Percentiles rank a stretch among this genome's conserved stretches.
Conservation (phyloP, 2,329 filamentous ascomycete species). For the Aspergillus sp. region DNA sequence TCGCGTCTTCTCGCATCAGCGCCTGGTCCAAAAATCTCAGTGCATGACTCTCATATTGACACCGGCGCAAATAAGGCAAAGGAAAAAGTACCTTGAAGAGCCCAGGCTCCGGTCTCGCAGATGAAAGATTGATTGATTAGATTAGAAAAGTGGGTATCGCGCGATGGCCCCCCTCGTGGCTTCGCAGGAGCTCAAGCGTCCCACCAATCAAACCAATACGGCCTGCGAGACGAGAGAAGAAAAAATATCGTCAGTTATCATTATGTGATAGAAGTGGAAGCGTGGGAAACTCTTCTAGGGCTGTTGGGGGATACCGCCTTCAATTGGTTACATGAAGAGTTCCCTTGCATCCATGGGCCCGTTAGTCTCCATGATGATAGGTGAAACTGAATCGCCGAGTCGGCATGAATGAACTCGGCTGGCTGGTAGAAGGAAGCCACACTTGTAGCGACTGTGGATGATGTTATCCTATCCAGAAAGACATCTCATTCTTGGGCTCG, state of each 20-base stretch:
- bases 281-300: neutral
- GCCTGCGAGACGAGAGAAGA: neutral
- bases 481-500: neutral
- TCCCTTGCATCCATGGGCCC: neutral
- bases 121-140: slow-evolving; percentile 26
- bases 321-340: neutral
- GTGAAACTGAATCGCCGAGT: neutral
- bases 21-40: too few relatives aligned
- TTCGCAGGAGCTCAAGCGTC: slow-evolving; percentile 4
- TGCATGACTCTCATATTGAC: too few relatives aligned
- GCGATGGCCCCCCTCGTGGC: slow-evolving; percentile 19
- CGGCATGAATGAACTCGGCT: neutral
- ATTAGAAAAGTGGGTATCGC: slow-evolving; percentile 23
- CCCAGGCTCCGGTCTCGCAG: slow-evolving; percentile 5
- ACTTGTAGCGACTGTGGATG: neutral
- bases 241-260: neutral
- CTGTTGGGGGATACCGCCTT: neutral
- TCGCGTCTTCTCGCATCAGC: too few relatives aligned
- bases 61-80: too few relatives aligned
- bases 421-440: neutral
- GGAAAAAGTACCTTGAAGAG: too few relatives aligned
- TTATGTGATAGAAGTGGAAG: neutral
- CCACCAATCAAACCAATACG: slow-evolving; percentile 2
- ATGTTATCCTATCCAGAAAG: neutral
- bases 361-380: neutral